These are phyloP conservation scores for Avena insularis DNA, from an alignment of 176 grass and related monocot genomes.

Conservation along the genomic window DNA sequence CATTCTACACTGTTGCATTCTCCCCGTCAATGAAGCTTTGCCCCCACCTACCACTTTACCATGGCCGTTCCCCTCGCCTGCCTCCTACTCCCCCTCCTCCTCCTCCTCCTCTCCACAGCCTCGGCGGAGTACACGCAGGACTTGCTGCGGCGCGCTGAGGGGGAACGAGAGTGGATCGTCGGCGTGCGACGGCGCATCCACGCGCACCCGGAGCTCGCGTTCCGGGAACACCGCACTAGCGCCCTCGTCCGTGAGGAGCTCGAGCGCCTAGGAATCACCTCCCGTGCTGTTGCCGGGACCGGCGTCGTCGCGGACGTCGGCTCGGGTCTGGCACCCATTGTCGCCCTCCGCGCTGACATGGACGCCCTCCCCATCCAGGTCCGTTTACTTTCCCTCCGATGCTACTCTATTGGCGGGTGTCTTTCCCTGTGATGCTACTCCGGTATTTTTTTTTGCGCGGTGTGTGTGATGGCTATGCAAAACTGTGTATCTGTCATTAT, in stretches of 20 bases:
- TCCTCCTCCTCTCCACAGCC: background rate
- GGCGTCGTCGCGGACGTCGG: slow-evolving; percentile 78
- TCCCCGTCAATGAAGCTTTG: background rate
- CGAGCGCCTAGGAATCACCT: slow-evolving; percentile 58
- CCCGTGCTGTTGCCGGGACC: slow-evolving; percentile 63
- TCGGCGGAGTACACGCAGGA: slow-evolving; percentile 57
- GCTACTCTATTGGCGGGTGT: background rate
- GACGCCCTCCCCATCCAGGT: slow-evolving; percentile 90
- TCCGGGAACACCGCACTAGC: slow-evolving; percentile 80
- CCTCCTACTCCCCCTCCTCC: slow-evolving; percentile 35
- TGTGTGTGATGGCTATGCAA: background rate
- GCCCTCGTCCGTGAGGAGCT: slow-evolving; percentile 81
- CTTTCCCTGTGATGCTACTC: too few species aligned
- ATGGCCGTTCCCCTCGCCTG: slow-evolving; percentile 33
- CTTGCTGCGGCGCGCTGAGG: slow-evolving; percentile 60
- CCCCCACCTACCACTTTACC: background rate
- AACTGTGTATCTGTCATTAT: background rate
- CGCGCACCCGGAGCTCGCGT: slow-evolving; percentile 85
- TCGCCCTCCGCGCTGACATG: slow-evolving; percentile 95
- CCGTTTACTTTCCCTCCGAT: background rate
- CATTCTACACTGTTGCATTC: background rate
- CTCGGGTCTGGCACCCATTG: slow-evolving; percentile 65
- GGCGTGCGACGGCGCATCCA: slow-evolving; percentile 76
- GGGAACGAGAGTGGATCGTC: slow-evolving; percentile 71
- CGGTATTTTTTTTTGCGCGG: background rate